Evolutionary conservation across 225 moss, liverwort and hornwort genomes (phyloP).

Genomic region (Physcomitrium patens): DNA sequence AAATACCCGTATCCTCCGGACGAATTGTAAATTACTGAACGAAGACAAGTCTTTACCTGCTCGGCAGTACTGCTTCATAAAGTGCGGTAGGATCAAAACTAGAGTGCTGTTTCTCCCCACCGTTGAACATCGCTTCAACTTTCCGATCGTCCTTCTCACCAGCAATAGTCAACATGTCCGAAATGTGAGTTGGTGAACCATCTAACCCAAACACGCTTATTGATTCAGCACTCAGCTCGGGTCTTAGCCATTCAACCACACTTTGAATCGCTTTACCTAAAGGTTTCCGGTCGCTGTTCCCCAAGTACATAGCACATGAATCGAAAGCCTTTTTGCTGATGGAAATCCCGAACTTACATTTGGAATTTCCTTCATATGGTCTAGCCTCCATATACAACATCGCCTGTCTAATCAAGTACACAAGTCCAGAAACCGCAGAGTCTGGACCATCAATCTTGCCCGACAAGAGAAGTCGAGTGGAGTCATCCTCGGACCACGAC

Average conservation of each 20-base stretch:
- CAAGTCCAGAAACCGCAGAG: slow-evolving; percentile 66
- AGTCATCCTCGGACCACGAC: slow-evolving; percentile 36
- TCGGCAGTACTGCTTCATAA: slow-evolving; percentile 80
- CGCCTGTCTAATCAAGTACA: slow-evolving; percentile 65
- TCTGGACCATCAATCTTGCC: slow-evolving; percentile 82
- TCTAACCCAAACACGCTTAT: slow-evolving; percentile 45
- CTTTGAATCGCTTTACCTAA: slow-evolving; percentile 71
- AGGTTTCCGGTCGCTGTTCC: slow-evolving; percentile 35
- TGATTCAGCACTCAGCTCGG: slow-evolving; percentile 72
- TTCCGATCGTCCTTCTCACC: slow-evolving; percentile 48
- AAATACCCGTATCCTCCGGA: background rate
- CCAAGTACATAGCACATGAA: slow-evolving; percentile 47
- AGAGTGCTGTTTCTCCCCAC: slow-evolving; percentile 42
- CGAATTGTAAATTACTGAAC: slow-evolving; percentile 26
- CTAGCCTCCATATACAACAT: slow-evolving; percentile 54
- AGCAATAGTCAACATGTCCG: slow-evolving; percentile 33
- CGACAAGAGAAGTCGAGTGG: slow-evolving; percentile 50
- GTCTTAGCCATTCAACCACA: slow-evolving; percentile 81
- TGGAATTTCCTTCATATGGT: slow-evolving; percentile 41
- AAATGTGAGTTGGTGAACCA: slow-evolving; percentile 39
- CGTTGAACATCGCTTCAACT: slow-evolving; percentile 33
- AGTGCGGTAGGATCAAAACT: slow-evolving; percentile 79
- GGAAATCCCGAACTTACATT: slow-evolving; percentile 58
- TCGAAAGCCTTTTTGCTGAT: slow-evolving; percentile 62
- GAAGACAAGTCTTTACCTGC: slow-evolving; percentile 42